Conservation (phyloP, 2,329 filamentous ascomycete species). For the Proliferodiscus dingleyae region DNA sequence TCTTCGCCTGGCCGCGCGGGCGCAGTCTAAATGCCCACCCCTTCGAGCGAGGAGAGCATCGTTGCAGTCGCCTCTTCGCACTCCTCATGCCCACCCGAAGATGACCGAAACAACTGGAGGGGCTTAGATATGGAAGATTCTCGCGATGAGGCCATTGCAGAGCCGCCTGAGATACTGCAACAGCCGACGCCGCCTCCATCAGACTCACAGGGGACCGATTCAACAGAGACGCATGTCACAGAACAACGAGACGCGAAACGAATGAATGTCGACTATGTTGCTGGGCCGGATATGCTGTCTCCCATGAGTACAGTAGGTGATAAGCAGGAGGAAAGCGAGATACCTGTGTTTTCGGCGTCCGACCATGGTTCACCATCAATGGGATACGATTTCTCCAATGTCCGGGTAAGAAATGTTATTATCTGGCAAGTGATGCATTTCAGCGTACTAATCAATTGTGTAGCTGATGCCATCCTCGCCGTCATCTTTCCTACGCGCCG, state of each 20-base stretch:
- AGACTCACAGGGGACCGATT: constrained; percentile 23
- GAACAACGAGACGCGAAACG: constrained; percentile 34
- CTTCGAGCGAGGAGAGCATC: constrained; percentile 25
- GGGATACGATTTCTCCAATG: constrained; percentile 50
- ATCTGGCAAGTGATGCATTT: background rate
- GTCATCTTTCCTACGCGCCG: constrained; percentile 79
- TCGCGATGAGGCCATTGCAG: constrained; percentile 25
- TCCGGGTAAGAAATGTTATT: constrained; percentile 45
- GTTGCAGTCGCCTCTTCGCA: constrained; percentile 26
- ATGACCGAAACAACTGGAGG: constrained; percentile 33
- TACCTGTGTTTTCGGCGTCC: constrained; percentile 27
- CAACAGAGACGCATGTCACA: constrained; percentile 32
- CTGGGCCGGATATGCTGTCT: constrained; percentile 28
- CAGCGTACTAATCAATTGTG: constrained; percentile 6
- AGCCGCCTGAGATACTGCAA: constrained; percentile 27
- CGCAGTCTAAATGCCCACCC: constrained; percentile 34
- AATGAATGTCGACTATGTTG: constrained; percentile 37
- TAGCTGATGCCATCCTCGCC: constrained; percentile 64
- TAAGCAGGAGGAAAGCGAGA: constrained; percentile 33
- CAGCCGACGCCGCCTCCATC: constrained; percentile 26
- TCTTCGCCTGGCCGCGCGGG: constrained; percentile 28
- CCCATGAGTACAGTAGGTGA: constrained; percentile 35
- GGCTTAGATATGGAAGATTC: constrained; percentile 30
- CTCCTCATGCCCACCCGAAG: constrained; percentile 40
- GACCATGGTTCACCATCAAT: constrained; percentile 40